A percentile compares a stretch with the other conserved stretches of the same genome.
Evolutionary conservation across 202 grass and related monocot species (phyloP).

Genomic region (Bolboschoenoplectus hybrid): DNA sequence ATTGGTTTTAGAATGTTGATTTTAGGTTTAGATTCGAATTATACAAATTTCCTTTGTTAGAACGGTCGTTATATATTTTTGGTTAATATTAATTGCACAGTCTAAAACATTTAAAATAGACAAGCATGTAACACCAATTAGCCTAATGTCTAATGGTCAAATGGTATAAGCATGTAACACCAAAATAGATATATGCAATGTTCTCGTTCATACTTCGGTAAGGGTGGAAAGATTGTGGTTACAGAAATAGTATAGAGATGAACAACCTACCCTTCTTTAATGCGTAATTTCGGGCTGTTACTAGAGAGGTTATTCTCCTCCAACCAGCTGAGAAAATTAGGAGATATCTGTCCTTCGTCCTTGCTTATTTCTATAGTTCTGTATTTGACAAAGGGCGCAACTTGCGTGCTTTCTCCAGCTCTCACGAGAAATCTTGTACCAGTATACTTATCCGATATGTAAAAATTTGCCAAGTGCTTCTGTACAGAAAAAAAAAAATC

Average conservation of each 20-base stretch:
- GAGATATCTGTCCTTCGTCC: constrained; percentile 39
- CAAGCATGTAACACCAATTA: not conserved
- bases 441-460: constrained; percentile 72
- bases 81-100: not conserved
- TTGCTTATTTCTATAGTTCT: constrained; percentile 47
- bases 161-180: constrained; percentile 4
- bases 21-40: not conserved
- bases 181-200: not conserved
- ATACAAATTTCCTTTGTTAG: not conserved
- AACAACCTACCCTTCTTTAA: constrained; percentile 68
- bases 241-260: not conserved
- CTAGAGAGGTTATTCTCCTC: constrained; percentile 44
- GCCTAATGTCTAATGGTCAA: not conserved
- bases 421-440: constrained; percentile 82
- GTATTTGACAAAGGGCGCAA: constrained; percentile 54
- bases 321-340: constrained; percentile 54
- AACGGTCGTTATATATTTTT: not conserved
- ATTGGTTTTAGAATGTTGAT: constrained; percentile 13
- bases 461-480: constrained; percentile 67
- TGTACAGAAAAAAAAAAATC: constrained; percentile 37
- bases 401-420: constrained; percentile 54
- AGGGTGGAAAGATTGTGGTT: not conserved
- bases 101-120: not conserved
- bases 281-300: constrained; percentile 35
- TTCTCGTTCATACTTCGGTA: not conserved